Percentiles rank a stretch among this genome's conserved stretches.
These are phyloP conservation scores for Phytopythium vexans DNA, from an alignment of 352 stramenopile genomes.

Conservation along the genomic window DNA sequence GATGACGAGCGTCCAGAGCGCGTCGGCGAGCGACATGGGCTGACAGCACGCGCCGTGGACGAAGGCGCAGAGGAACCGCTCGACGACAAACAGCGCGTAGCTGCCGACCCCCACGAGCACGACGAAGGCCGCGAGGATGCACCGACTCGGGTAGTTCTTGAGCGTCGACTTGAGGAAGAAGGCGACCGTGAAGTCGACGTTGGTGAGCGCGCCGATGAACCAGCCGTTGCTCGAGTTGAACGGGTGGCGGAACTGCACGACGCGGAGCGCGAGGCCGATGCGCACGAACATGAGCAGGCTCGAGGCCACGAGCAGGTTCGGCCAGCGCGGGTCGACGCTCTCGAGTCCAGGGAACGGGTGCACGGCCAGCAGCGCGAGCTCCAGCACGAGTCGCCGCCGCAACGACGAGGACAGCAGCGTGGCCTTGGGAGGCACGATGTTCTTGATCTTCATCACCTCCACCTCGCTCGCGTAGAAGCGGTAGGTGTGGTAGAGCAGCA, in stretches of 20 bases:
- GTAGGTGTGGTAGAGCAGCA: constrained; percentile 73
- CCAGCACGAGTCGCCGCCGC: constrained; percentile 37
- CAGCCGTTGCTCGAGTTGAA: constrained; percentile 82
- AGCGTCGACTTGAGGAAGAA: constrained; percentile 81
- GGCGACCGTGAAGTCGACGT: constrained; percentile 64
- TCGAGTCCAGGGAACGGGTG: constrained; percentile 73
- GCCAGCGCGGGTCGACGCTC: constrained; percentile 53
- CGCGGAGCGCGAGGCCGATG: constrained; percentile 46
- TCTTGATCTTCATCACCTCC: constrained; percentile 79
- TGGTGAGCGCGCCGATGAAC: constrained; percentile 78
- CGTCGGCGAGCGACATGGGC: constrained; percentile 47
- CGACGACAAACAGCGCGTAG: constrained; percentile 66
- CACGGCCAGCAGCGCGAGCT: constrained; percentile 49
- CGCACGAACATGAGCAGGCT: constrained; percentile 66
- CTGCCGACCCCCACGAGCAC: constrained; percentile 38
- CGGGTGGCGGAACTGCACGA: constrained; percentile 60
- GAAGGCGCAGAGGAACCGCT: constrained; percentile 73
- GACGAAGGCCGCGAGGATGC: constrained; percentile 36
- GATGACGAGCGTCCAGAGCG: constrained; percentile 65
- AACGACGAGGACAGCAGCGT: constrained; percentile 61
- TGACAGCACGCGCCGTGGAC: constrained; percentile 44
- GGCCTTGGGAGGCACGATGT: constrained; percentile 67
- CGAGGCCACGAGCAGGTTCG: constrained; percentile 46
- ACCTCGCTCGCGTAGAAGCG: constrained; percentile 63
- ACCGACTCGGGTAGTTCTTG: constrained; percentile 59